A percentile compares a stretch with the other conserved stretches of the same genome.
phyloP scores from a whole-genome alignment of 1,284 basidiomycete species.

The Fistulina hepatica region DNA sequence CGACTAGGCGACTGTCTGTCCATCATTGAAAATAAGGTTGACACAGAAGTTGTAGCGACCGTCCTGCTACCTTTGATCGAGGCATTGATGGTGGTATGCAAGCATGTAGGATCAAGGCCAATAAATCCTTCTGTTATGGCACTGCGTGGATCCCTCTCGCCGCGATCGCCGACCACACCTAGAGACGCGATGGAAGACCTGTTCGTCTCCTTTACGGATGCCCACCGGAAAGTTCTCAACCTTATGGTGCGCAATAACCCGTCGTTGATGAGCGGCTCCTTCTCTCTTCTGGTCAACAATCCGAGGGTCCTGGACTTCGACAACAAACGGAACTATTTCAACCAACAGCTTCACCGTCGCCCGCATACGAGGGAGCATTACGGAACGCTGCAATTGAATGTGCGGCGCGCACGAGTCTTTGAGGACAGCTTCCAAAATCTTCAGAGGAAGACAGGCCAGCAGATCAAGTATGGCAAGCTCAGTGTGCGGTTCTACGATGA shows the following conservation, averaged over 20 bases:
- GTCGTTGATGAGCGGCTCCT: constrained; percentile 95
- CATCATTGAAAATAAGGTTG: constrained; percentile 68
- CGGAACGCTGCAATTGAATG: constrained; percentile 80
- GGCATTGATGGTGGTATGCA: constrained; percentile 96
- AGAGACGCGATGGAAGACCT: constrained; percentile 75
- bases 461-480: constrained; percentile 97
- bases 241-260: constrained; percentile 98
- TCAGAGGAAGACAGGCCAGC: constrained; percentile 84
- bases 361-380: constrained; percentile 73
- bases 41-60: constrained; percentile 81
- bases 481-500: constrained; percentile 96
- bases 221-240: constrained; percentile 91
- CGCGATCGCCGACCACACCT: constrained; percentile 44
- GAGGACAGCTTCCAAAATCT: constrained; percentile 95
- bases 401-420: constrained; percentile 89
- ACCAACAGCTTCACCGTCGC: constrained; percentile 88
- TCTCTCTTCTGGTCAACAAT: constrained; percentile 93
- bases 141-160: neutral
- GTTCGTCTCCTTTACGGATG: constrained; percentile 91
- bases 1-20: constrained; percentile 78
- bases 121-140: constrained; percentile 35
- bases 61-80: constrained; percentile 89
- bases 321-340: constrained; percentile 99
- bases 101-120: constrained; percentile 70
- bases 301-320: constrained; percentile 97